Evolutionary conservation across 495 filamentous ascomycete species (phyloP), one percentile per base, ranked within the genome.

Genomic region (Chaetomium tenue): DNA sequence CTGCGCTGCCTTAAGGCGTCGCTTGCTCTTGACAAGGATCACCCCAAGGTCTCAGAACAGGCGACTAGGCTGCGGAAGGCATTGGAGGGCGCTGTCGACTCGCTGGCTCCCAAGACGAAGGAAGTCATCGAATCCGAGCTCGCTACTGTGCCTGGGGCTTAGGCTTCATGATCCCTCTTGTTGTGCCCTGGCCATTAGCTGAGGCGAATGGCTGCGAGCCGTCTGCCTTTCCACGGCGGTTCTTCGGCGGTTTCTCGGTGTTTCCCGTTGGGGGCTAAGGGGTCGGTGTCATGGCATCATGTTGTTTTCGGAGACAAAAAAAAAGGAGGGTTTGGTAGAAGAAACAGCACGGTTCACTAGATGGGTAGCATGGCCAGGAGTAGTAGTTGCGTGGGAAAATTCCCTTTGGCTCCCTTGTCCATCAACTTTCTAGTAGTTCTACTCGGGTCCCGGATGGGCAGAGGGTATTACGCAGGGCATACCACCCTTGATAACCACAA

Each of bases 1-100:
- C 78, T 97, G 63, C 91, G 90, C 70, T 96, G 91, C 73, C 82
- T 98, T 50, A 81, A 89, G 40, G 90, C 90, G 25, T 88, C 91
- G 33, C 78, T 83, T 48, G 76, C 83, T 11, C 77, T 97, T 39
- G 86, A 93, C 63, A 76, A 86, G 6, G 83, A 88, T 28, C 79
- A 94, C 71, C 85, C 92, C n/a, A 85, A 82, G 57, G 82, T 92
- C 23, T 89, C 93, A 74, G 86, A 92, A 67, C 91, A 96, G 71
- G 78, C 84, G 30, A 72, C 89, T 61, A 83, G 84, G 63, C 87
- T 97, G 76, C 88, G 84, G 58, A 81, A 86, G 69, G 79, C 85
- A 33, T 77, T 92, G 26, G 83, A 84, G 57, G 80, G 74, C 30
- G 74, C 83, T 26, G 74, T 84, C 61, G 78, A 80, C 11, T 81